phyloP scores from a whole-genome alignment of 2,329 filamentous ascomycete species.

The Pestalotiopsis sp. region DNA sequence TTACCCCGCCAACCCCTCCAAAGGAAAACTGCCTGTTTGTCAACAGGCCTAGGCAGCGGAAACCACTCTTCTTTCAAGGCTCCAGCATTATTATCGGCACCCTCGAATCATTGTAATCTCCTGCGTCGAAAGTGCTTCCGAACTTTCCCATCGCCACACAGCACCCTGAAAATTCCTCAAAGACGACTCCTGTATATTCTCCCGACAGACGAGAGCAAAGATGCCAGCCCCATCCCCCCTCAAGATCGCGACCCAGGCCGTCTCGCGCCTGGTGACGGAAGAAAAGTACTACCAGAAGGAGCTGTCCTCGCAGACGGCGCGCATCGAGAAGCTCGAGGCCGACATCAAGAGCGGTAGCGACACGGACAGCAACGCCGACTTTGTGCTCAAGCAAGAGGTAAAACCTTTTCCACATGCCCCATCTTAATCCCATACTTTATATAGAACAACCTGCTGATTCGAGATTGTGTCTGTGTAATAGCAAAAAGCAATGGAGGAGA shows the following conservation, averaged over 20 bases:
- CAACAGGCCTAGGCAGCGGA: constrained; percentile 14
- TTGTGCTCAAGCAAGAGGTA: constrained; percentile 80
- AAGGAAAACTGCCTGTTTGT: constrained; percentile 28
- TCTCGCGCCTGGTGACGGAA: constrained; percentile 87
- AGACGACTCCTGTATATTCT: not conserved
- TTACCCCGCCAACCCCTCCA: constrained; percentile 37
- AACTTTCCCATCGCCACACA: not conserved
- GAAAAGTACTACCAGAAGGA: constrained; percentile 90
- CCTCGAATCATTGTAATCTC: not conserved
- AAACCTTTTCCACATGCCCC: no score
- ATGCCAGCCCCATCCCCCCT: constrained; percentile 82
- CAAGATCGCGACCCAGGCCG: constrained; percentile 76
- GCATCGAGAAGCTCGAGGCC: constrained; percentile 69
- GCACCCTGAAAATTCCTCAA: not conserved
- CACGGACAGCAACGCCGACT: constrained; percentile 76
- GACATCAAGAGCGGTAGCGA: constrained; percentile 55
- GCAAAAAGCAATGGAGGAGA: constrained; percentile 84
- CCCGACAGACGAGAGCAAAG: constrained; percentile 19
- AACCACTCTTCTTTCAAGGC: constrained; percentile 19
- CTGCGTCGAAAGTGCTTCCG: not conserved
- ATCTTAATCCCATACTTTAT: no score
- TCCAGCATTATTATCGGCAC: not conserved
- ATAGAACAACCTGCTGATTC: constrained; percentile 25
- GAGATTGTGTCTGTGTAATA: constrained; percentile 36
- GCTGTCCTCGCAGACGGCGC: constrained; percentile 71